These are phyloP conservation scores for Rubroboletus pulcherrimus DNA, from an alignment of 768 basidiomycete genomes.

Conservation along the genomic window DNA sequence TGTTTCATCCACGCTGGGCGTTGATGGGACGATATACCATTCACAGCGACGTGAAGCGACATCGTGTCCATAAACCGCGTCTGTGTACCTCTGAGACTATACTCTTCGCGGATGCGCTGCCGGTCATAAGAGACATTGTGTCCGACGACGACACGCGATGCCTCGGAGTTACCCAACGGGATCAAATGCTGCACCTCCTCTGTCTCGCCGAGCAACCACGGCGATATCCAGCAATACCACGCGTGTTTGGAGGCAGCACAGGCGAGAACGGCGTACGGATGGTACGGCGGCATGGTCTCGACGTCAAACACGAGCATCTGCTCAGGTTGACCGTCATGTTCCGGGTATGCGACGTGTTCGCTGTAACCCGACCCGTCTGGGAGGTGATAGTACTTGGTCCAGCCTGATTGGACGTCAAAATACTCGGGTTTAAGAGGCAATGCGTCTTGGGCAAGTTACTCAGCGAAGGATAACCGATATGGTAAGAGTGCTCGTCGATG, in stretches of 20 bases:
- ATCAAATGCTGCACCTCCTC: slow-evolving; percentile 63
- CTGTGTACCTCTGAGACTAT: slow-evolving; percentile 57
- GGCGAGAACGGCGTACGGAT: slow-evolving; percentile 84
- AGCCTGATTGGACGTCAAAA: slow-evolving; percentile 65
- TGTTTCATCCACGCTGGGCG: slow-evolving; percentile 90
- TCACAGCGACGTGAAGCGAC: slow-evolving; percentile 89
- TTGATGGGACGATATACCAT: slow-evolving; percentile 92
- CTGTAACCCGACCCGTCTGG: slow-evolving; percentile 75
- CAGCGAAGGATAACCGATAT: slow-evolving; percentile 69
- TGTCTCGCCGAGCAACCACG: slow-evolving; percentile 76
- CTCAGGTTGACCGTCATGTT: slow-evolving; percentile 61
- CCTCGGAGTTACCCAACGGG: slow-evolving; percentile 55
- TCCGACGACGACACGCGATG: slow-evolving; percentile 72
- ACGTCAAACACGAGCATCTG: slow-evolving; percentile 87
- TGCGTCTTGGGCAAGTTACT: slow-evolving; percentile 45
- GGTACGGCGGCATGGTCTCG: slow-evolving; percentile 83
- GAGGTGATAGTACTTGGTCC: slow-evolving; percentile 79
- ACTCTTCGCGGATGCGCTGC: slow-evolving; percentile 79
- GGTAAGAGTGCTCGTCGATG: slow-evolving; percentile 86
- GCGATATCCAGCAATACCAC: slow-evolving; percentile 97
- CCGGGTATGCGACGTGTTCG: slow-evolving; percentile 67
- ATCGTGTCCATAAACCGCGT: slow-evolving; percentile 93
- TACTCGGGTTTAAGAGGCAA: slow-evolving; percentile 60
- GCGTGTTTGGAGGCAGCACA: slow-evolving; percentile 76
- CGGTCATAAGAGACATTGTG: slow-evolving; percentile 97